Evolutionary conservation across 805 yeast genomes (phyloP), one percentile per base, ranked within the genome.

Genomic region (Candida fluviatilis): DNA sequence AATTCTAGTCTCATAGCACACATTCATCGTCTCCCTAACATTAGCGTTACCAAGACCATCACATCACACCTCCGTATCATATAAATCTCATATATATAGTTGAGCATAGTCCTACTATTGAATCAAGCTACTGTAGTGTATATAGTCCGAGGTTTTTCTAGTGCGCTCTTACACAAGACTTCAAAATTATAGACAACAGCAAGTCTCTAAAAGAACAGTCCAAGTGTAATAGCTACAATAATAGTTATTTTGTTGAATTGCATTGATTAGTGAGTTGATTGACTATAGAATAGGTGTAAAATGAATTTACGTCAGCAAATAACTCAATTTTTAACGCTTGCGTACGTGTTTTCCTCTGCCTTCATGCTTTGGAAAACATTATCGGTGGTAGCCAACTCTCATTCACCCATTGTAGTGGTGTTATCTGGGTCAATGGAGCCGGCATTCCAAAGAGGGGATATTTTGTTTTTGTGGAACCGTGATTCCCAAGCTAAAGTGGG

Each of bases 371-470:
- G 97, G 95, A 88, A 87, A 55, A 76, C 85, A 0, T 69, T 91
- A 12, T 78, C 88, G 1, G 67, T 91, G 3, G 68, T 80, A 1
- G 73, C 96, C 8, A 80, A 87, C 62, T 80, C 96, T 0, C 82
- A 86, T 43, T 86, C 97, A 1, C 99, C 99, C 15, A 79, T 93
- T 17, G 99, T 93, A 15, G 99, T 93, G 19, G 99, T 93, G 7
- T 75, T 93, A 35, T 89, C 98, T 1, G 99, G 99, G 4, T 91
- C 98, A 2, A 93, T 93, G 99, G 99, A 93, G 60, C 99, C 99
- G 2, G 99, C 99, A 2, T 93, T 93, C 73, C 97, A 93, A 64
- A 78, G 99, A 64, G 99, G 99, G 36, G 99, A 93, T 58, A 82
- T 93, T 13, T 66, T 93, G 44, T 82, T 93, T 52, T 68, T 93